Evolutionary conservation across 768 basidiomycete species (phyloP).

Genomic region (Termitomyces sp.): DNA sequence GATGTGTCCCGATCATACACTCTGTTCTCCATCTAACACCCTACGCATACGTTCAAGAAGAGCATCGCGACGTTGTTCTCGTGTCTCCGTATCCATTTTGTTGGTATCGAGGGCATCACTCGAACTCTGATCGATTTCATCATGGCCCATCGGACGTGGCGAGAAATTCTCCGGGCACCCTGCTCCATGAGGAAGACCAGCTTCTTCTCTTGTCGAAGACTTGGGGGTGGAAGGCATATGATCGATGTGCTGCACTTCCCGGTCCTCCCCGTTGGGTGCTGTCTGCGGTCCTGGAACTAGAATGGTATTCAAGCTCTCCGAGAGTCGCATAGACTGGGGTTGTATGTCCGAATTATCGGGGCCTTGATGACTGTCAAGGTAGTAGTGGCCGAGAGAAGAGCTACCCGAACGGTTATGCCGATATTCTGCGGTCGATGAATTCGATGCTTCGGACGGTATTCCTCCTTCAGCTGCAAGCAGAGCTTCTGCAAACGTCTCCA

Average conservation of each 20-base stretch:
- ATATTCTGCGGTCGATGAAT: neutral
- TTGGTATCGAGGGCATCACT: neutral
- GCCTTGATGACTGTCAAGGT: neutral
- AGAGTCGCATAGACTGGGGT: neutral
- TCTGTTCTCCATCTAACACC: slow-evolving; percentile 11
- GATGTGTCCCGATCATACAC: neutral
- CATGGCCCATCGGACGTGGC: neutral
- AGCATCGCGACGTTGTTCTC: slow-evolving; percentile 11
- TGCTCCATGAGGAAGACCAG: neutral
- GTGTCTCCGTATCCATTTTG: slow-evolving; percentile 2
- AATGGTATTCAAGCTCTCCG: neutral
- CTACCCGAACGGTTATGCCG: slow-evolving; percentile 1
- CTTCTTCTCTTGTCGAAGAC: neutral
- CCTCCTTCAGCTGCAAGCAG: neutral
- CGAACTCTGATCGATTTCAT: neutral
- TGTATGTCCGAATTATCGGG: neutral
- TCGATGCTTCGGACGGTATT: neutral
- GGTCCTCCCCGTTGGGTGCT: neutral
- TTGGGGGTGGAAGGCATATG: neutral
- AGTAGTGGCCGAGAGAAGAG: slow-evolving; percentile 1
- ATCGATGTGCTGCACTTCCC: neutral
- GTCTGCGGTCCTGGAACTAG: neutral
- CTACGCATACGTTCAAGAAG: slow-evolving; percentile 13
- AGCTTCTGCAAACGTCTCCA: neutral
- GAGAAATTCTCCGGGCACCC: neutral